Percentiles rank a stretch among this genome's conserved stretches.
phyloP scores from a whole-genome alignment of 208 protist species.

The Leishmania major region DNA sequence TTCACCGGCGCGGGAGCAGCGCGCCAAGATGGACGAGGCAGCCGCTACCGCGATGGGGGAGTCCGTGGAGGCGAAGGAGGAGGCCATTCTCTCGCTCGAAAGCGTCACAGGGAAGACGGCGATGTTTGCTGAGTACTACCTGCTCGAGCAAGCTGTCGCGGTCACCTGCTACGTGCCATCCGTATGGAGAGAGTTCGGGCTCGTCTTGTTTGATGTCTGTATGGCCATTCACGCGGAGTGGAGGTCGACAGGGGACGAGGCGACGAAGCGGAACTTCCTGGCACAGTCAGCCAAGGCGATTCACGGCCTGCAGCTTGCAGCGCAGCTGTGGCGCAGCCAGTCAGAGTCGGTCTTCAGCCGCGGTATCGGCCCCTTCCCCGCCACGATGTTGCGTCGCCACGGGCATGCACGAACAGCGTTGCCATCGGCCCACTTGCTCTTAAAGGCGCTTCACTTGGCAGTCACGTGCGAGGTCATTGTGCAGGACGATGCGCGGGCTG shows the following conservation, averaged over 20 bases:
- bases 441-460: slow-evolving; percentile 82
- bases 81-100: slow-evolving; percentile 14
- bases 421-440: slow-evolving; percentile 64
- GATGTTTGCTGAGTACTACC: slow-evolving; percentile 81
- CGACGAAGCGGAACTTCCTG: slow-evolving; percentile 82
- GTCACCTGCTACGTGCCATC: slow-evolving; percentile 53
- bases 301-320: slow-evolving; percentile 73
- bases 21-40: background rate
- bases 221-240: slow-evolving; percentile 86
- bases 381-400: slow-evolving; percentile 51
- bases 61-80: background rate
- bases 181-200: slow-evolving; percentile 86
- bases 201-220: slow-evolving; percentile 87
- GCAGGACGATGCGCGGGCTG: slow-evolving; percentile 17
- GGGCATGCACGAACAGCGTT: slow-evolving; percentile 73
- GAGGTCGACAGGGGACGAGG: slow-evolving; percentile 54
- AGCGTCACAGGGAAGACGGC: slow-evolving; percentile 46
- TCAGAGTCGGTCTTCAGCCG: slow-evolving; percentile 43
- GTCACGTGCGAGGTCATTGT: slow-evolving; percentile 50
- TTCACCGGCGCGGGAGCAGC: background rate
- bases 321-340: slow-evolving; percentile 71
- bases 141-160: slow-evolving; percentile 77
- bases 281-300: slow-evolving; percentile 81
- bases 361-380: slow-evolving; percentile 74
- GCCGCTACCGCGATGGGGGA: background rate